These are phyloP conservation scores for Neurospora intermedia DNA, from an alignment of 495 filamentous ascomycete species.

Conservation along the genomic window DNA sequence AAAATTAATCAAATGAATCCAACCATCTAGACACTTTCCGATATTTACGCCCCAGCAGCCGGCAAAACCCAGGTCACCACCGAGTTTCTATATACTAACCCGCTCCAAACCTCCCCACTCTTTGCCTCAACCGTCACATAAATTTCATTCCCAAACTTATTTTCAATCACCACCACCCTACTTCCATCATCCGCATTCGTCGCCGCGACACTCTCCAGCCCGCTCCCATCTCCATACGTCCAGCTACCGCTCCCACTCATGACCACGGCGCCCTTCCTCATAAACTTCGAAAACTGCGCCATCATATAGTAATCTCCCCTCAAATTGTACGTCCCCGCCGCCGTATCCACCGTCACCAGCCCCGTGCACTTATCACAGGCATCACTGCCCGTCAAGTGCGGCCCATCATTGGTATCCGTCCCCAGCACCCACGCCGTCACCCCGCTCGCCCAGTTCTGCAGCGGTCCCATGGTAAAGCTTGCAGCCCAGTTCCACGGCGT, in stretches of 20 bases:
- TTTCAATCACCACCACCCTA: conserved; percentile 43
- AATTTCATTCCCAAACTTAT: conserved; percentile 39
- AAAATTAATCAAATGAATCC: no score
- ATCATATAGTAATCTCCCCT: conserved; percentile 46
- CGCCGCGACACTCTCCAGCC: conserved; percentile 39
- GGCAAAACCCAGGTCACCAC: conserved; percentile 46
- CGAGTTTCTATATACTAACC: conserved; percentile 33
- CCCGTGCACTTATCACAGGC: conserved; percentile 38
- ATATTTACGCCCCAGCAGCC: not conserved
- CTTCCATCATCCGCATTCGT: conserved; percentile 39
- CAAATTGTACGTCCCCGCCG: conserved; percentile 30
- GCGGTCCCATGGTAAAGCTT: conserved; percentile 44
- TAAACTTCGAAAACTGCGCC: conserved; percentile 47
- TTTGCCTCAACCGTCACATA: conserved; percentile 33
- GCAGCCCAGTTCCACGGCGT: conserved; percentile 40
- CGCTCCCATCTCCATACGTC: conserved; percentile 30
- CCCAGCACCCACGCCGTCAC: conserved; percentile 45
- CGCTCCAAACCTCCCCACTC: conserved; percentile 43
- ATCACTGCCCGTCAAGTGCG: conserved; percentile 38
- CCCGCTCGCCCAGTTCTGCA: conserved; percentile 47
- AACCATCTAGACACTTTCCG: no score
- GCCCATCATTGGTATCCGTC: conserved; percentile 39
- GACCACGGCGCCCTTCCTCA: conserved; percentile 38
- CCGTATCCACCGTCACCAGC: conserved; percentile 34
- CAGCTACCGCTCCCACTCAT: conserved; percentile 37